Evolutionary conservation across 139 green algal genomes (phyloP), one percentile per base, ranked within the genome.

Genomic region (Tetradesmus obliquus): DNA sequence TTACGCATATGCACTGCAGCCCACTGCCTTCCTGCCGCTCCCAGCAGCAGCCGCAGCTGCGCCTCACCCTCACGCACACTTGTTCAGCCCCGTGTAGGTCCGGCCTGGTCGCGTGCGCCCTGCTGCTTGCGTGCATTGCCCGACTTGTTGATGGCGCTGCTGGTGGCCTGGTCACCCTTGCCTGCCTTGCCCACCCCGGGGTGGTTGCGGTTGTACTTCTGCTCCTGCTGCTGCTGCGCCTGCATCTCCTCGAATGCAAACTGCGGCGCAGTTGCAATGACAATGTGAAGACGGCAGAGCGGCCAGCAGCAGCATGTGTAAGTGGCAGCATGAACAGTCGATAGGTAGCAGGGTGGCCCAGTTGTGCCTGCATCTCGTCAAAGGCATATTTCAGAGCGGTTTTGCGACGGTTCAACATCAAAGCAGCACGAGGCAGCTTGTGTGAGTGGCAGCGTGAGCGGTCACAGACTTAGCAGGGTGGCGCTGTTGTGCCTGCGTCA

Each of bases 161-260:
- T 60, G 51, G 84, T 79, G 51, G 20, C 54, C 55, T 91, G 88
- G 55, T 91, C 88, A 12, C 88, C 88, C 55, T 55, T 79, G 57
- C 88, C 88, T n/a, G 88, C 88, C 22, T 79, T 55, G 74, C 88
- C 88, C 0, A 71, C 88, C 10, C 88, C 88, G 22, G 88, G 88
- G 57, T 91, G 88, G 57, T 8, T 80, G 55, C 88, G 88, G 76
- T 91, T 19, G 71, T 91, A 91, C 53, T 79, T 58, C 55, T 87
- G n/a, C 3, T 19, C 88, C 55, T 87, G 53, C 32, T 87, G 88
- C 81, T 86, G 81, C 79, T 86, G 57, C 22, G n/a, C 5, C 88
- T 87, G 88, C 76, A 81, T 60, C 55, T 79, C 79, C 24, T 71
- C 8, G 2, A 81, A 72, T 53, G 72, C 79, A 24, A 90, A n/a